Conservation (phyloP, 805 yeast species). For the Metschnikowia gelsemii region DNA sequence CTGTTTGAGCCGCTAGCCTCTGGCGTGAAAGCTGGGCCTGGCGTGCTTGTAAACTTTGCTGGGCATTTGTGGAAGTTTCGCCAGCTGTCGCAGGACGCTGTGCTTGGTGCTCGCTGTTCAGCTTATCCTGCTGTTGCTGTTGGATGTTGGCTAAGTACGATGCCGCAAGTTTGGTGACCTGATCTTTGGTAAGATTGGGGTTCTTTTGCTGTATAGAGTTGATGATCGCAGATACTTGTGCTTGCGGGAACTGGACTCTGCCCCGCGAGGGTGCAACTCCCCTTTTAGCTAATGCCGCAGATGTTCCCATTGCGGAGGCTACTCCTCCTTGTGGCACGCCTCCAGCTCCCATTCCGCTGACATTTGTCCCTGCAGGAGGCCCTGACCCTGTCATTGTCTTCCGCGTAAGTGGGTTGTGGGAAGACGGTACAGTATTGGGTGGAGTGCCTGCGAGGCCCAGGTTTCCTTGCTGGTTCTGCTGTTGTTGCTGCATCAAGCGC, state of each 20-base stretch:
- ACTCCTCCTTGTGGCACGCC: not conserved
- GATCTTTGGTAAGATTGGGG: slow-evolving; percentile 61
- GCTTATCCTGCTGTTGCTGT: slow-evolving; percentile 46
- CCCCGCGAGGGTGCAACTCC: slow-evolving; percentile 23
- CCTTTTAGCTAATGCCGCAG: slow-evolving; percentile 9
- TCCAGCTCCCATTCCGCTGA: not conserved
- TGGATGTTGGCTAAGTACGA: slow-evolving; percentile 59
- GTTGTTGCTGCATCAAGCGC: slow-evolving; percentile 46
- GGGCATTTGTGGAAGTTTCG: slow-evolving; percentile 12
- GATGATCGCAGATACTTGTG: slow-evolving; percentile 65
- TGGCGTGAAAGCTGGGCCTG: slow-evolving; percentile 18
- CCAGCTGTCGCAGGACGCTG: slow-evolving; percentile 17
- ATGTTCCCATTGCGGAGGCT: not conserved
- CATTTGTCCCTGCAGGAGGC: too few species aligned
- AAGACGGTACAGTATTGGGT: not conserved
- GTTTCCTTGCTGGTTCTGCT: slow-evolving; percentile 19
- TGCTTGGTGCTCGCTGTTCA: slow-evolving; percentile 17
- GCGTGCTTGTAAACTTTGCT: slow-evolving; percentile 15
- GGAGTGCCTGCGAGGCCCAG: not conserved
- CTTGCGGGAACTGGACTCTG: slow-evolving; percentile 50
- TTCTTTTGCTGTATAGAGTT: slow-evolving; percentile 64
- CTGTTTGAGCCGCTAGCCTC: slow-evolving; percentile 14
- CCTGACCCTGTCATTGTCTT: slow-evolving; percentile 3
- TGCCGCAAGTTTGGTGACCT: slow-evolving; percentile 65
- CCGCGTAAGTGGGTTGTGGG: slow-evolving; percentile 5